Evolutionary conservation across 768 basidiomycete species (phyloP).

Genomic region (Amanita pseudoporphyria): DNA sequence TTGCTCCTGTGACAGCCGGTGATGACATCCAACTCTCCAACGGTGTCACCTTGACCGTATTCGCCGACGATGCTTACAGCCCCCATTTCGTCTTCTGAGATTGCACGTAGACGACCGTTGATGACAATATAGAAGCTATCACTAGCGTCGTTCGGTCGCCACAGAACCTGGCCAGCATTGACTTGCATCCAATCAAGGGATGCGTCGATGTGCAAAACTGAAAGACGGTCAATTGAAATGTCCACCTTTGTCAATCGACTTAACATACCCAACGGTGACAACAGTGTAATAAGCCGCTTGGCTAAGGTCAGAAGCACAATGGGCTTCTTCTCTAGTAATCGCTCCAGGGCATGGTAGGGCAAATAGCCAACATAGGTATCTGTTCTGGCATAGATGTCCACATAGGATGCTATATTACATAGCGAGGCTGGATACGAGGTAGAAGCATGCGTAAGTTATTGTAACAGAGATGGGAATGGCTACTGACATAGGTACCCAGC

Average conservation of each 20-base stretch:
- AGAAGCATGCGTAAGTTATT: conserved; percentile 2
- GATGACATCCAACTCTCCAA: conserved; percentile 97
- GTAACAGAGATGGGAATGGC: background rate
- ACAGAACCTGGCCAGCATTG: conserved; percentile 88
- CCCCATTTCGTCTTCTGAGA: conserved; percentile 70
- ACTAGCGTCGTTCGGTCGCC: conserved; percentile 83
- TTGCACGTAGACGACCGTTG: conserved; percentile 89
- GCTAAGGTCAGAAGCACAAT: conserved; percentile 94
- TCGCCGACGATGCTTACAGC: conserved; percentile 80
- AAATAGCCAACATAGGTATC: conserved; percentile 98
- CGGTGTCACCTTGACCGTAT: conserved; percentile 95
- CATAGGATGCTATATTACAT: conserved; percentile 88
- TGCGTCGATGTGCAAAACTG: conserved; percentile 90
- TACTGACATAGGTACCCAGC: conserved; percentile 84
- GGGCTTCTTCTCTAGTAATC: conserved; percentile 85
- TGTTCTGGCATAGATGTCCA: conserved; percentile 94
- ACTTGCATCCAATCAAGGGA: conserved; percentile 99
- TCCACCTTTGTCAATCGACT: background rate
- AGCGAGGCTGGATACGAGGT: conserved; percentile 54
- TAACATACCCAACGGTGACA: conserved; percentile 78
- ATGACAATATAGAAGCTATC: conserved; percentile 98
- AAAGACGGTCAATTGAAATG: background rate
- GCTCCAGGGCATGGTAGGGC: conserved; percentile 79
- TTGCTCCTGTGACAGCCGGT: conserved; percentile 80
- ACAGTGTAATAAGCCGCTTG: conserved; percentile 89